Percentiles rank a stretch among this genome's conserved stretches.
phyloP scores from a whole-genome alignment of 2,329 filamentous ascomycete genomes.

The Macrophomina phaseolina region DNA sequence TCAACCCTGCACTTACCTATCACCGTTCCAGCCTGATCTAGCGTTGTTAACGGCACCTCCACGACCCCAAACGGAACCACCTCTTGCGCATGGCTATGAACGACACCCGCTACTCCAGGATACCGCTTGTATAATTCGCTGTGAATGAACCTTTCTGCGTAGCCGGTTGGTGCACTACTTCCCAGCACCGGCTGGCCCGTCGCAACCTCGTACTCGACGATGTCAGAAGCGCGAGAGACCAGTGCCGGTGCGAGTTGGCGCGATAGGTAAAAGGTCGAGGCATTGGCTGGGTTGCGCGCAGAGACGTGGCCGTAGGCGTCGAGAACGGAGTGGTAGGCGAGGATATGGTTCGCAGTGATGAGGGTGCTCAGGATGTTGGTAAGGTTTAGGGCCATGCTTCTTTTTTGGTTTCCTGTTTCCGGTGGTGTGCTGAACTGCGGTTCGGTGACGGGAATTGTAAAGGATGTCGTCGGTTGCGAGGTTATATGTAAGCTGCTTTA shows the following conservation, averaged over 20 bases:
- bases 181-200: too few relatives aligned
- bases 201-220: slow-evolving; percentile 52
- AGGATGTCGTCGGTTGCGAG: too few relatives aligned
- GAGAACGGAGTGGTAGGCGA: slow-evolving; percentile 57
- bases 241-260: slow-evolving; percentile 51
- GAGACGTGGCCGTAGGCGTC: slow-evolving; percentile 64
- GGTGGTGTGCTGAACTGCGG: too few relatives aligned
- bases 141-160: slow-evolving; percentile 53
- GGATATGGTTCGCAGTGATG: slow-evolving; percentile 58
- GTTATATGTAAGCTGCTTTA: too few relatives aligned
- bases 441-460: too few relatives aligned
- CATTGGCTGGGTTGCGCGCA: slow-evolving; percentile 55
- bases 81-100: slow-evolving; percentile 51
- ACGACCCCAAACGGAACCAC: slow-evolving; percentile 52
- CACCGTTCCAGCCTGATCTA: not conserved
- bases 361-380: slow-evolving; percentile 33
- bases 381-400: not conserved
- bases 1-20: not conserved
- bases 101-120: slow-evolving; percentile 49
- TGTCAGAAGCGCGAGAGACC: slow-evolving; percentile 47
- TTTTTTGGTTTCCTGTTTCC: too few relatives aligned
- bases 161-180: too few relatives aligned
- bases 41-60: slow-evolving; percentile 44
- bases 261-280: slow-evolving; percentile 54
- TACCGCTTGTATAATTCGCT: slow-evolving; percentile 54